Evolutionary conservation across 1,139 yeast species (phyloP).

Genomic region (Blastobotrys raffinosifermentans): DNA sequence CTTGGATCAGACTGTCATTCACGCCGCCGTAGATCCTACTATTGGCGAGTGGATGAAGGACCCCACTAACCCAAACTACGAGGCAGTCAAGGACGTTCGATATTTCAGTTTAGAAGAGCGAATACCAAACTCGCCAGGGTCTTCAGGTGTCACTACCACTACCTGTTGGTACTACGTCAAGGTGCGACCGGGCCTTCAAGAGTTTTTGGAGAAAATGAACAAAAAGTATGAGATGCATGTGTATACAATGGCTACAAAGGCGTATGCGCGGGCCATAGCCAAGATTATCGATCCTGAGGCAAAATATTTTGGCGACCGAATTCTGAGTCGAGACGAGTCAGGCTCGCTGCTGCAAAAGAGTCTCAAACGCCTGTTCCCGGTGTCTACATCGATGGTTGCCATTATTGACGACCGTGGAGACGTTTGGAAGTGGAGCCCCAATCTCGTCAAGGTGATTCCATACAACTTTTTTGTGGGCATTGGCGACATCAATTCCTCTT

Average conservation of each 20-base stretch:
- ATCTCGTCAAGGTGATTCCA: slow-evolving; percentile 86
- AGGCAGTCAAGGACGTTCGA: slow-evolving; percentile 74
- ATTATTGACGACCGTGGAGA: slow-evolving; percentile 97
- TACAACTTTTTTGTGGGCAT: slow-evolving; percentile 95
- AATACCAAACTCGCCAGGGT: slow-evolving; percentile 1
- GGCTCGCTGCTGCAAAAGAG: slow-evolving; percentile 90
- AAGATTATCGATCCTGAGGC: slow-evolving; percentile 88
- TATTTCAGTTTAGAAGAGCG: slow-evolving; percentile 69
- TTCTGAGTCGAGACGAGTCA: slow-evolving; percentile 88
- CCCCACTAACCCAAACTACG: slow-evolving; percentile 76
- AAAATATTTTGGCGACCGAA: slow-evolving; percentile 80
- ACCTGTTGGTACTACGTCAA: slow-evolving; percentile 88
- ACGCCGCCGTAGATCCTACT: slow-evolving; percentile 96
- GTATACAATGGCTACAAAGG: slow-evolving; percentile 97
- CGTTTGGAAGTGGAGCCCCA: slow-evolving; percentile 97
- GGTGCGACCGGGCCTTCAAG: slow-evolving; percentile 77
- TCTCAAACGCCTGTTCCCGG: slow-evolving; percentile 83
- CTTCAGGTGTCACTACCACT: slow-evolving; percentile 23
- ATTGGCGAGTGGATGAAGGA: slow-evolving; percentile 96
- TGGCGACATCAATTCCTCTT: slow-evolving; percentile 94
- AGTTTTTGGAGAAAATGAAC: slow-evolving; percentile 60
- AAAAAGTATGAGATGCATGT: slow-evolving; percentile 82
- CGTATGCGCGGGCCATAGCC: slow-evolving; percentile 88
- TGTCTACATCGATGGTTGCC: slow-evolving; percentile 93
- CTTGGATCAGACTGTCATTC: slow-evolving; percentile 94